Conservation (phyloP, 2,329 filamentous ascomycete species). For the Nigrospora sphaerica region DNA sequence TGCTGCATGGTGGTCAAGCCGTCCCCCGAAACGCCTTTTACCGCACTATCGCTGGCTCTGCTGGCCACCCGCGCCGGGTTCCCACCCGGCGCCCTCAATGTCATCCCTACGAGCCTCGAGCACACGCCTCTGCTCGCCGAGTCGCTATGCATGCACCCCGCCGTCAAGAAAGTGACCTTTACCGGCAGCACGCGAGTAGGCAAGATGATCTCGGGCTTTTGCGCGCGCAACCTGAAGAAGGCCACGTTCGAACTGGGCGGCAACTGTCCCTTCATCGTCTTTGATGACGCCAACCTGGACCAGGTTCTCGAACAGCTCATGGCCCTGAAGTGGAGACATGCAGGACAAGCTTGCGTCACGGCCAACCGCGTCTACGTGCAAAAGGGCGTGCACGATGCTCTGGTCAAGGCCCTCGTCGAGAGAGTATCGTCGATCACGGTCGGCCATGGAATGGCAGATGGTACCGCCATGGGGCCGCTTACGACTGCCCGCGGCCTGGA, state of each 20-base stretch:
- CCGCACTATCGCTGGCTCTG: slow-evolving; percentile 60
- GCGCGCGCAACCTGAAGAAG: slow-evolving; percentile 61
- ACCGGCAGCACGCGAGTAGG: slow-evolving; percentile 66
- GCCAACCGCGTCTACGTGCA: slow-evolving; percentile 62
- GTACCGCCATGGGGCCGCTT: slow-evolving; percentile 52
- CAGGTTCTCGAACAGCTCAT: slow-evolving; percentile 43
- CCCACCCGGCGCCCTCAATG: slow-evolving; percentile 61
- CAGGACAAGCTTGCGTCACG: slow-evolving; percentile 58
- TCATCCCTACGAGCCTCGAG: slow-evolving; percentile 35
- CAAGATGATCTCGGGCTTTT: slow-evolving; percentile 55
- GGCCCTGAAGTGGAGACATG: slow-evolving; percentile 37
- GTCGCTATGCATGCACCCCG: slow-evolving; percentile 35
- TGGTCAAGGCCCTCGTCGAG: slow-evolving; percentile 46
- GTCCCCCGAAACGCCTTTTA: slow-evolving; percentile 68
- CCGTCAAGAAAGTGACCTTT: slow-evolving; percentile 62
- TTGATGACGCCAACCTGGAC: slow-evolving; percentile 61
- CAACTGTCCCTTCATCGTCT: slow-evolving; percentile 61
- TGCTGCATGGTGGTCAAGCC: slow-evolving; percentile 71
- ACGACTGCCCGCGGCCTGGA: slow-evolving; percentile 48
- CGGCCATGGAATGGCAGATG: slow-evolving; percentile 52
- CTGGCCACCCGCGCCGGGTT: slow-evolving; percentile 67
- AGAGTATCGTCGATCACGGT: slow-evolving; percentile 47
- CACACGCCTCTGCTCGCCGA: slow-evolving; percentile 38
- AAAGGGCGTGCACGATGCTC: slow-evolving; percentile 52
- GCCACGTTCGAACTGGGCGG: slow-evolving; percentile 65